Evolutionary conservation across 2,329 filamentous ascomycete genomes (phyloP), one percentile per base, ranked within the genome.

Genomic region (Neonectria hederae): DNA sequence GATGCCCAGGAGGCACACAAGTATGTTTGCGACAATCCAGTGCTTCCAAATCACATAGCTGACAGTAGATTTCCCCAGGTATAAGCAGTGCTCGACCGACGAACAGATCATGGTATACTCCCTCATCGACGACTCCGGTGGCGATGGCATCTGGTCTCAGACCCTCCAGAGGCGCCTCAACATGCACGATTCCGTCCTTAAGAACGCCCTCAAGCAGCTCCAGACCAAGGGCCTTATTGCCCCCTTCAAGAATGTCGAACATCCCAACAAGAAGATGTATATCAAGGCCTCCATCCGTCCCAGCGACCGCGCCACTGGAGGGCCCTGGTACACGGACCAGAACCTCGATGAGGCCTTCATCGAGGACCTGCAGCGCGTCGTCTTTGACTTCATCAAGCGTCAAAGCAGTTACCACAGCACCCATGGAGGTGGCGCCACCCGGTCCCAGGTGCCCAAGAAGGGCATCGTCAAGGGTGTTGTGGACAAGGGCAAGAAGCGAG

Each of bases 191-290:
- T 90, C 90, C 54, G 88, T 92, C 40, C 86, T 98, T 72, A 92
- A 92, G 72, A 91, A 91, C 73, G 90, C 90, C 28, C 85, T 98
- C 71, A 97, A 97, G 82, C 89, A 90, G 67, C 89, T 99, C 66
- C 92, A 97, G 78, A 82, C 85, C 42, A 94, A 93, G 77, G 89
- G 89, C 38, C 89, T 97, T 76, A 94, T 99, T 78, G 92, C 92
- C 74, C 89, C 90, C 62, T 94, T 98, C 81, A 96, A 95, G 81
- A 96, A 91, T 78, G 94, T 97, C 79, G 94, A 97, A 81, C 90
- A 92, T 75, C 93, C 93, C 28, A 92, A 90, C 70, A 92, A 96
- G 76, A 97, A 97, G 81, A 97, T 97, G 87, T 99, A 96, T 84
- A 97, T 99, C 86, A 90, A 97, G 75, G 89, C 90, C 58, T 90